A percentile compares a stretch with the other conserved stretches of the same genome.
Evolutionary conservation across 768 basidiomycete genomes (phyloP).

Genomic region (Suillus weaverae): DNA sequence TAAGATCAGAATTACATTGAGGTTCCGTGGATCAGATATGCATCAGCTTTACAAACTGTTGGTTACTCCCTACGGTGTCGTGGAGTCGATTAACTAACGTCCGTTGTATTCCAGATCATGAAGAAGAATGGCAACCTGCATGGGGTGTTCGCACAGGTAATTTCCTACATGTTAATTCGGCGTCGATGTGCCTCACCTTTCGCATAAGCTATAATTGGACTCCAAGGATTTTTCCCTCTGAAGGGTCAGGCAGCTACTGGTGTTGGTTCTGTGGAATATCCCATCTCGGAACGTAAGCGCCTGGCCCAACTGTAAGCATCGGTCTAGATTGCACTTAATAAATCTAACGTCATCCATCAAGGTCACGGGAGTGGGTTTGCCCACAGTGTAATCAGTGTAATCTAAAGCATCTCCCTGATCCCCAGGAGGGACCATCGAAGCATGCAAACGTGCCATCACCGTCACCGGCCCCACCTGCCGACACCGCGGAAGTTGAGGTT

Average conservation of each 20-base stretch:
- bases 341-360: constrained; percentile 30
- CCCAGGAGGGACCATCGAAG: constrained; percentile 26
- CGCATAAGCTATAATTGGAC: constrained; percentile 72
- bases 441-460: constrained; percentile 7
- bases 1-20: neutral
- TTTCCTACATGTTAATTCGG: constrained; percentile 21
- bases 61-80: constrained; percentile 28
- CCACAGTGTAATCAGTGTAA: constrained; percentile 71
- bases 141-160: constrained; percentile 96
- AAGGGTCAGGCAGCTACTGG: constrained; percentile 87
- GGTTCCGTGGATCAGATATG: constrained; percentile 59
- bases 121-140: constrained; percentile 96
- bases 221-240: constrained; percentile 87
- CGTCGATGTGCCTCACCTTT: constrained; percentile 13
- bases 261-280: constrained; percentile 85
- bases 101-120: constrained; percentile 63
- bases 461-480: constrained; percentile 10
- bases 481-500: constrained; percentile 21
- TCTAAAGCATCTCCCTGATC: constrained; percentile 71
- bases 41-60: constrained; percentile 90
- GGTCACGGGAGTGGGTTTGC: constrained; percentile 81
- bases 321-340: constrained; percentile 11
- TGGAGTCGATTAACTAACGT: constrained; percentile 30
- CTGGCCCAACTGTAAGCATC: constrained; percentile 68
- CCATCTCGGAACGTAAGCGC: constrained; percentile 70